phyloP scores from a whole-genome alignment of 768 basidiomycete genomes.

The Amanita brunnescens region DNA sequence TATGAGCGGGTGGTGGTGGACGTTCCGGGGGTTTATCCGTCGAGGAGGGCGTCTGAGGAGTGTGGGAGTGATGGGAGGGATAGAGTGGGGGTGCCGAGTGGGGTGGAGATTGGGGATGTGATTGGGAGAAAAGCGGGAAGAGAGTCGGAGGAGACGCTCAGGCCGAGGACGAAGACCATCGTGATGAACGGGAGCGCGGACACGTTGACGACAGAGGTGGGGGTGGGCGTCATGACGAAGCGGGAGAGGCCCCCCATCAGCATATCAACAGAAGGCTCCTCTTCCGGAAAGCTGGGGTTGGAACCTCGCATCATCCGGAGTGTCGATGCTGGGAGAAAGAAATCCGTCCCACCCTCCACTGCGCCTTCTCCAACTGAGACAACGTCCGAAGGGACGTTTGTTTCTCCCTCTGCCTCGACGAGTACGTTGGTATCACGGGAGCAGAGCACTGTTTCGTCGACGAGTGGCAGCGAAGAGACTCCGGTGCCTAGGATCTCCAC shows the following conservation, averaged over 20 bases:
- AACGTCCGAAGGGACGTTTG: not conserved
- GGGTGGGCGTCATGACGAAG: constrained; percentile 26
- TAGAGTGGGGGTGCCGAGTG: constrained; percentile 2
- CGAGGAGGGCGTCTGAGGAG: not conserved
- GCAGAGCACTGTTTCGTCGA: not conserved
- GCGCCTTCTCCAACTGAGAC: not conserved
- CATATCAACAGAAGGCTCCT: constrained; percentile 8
- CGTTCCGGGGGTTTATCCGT: constrained; percentile 17
- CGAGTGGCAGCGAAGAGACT: not conserved
- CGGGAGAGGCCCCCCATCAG: constrained; percentile 13
- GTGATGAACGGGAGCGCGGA: constrained; percentile 39
- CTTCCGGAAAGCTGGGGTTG: constrained; percentile 8
- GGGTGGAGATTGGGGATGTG: constrained; percentile 5
- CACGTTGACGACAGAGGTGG: constrained; percentile 38
- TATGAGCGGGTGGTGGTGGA: constrained; percentile 62
- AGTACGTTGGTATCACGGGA: not conserved
- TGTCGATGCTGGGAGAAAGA: not conserved
- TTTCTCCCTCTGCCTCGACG: not conserved
- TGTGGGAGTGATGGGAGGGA: constrained; percentile 8
- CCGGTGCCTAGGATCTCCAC: constrained; percentile 4
- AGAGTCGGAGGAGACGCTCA: constrained; percentile 57
- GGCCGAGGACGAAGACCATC: constrained; percentile 37
- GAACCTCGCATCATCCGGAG: constrained; percentile 2
- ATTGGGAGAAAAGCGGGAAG: constrained; percentile 5
- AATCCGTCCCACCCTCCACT: not conserved